Conservation (phyloP, 345 rosid genomes). For the Arabidopsis arenosa region DNA sequence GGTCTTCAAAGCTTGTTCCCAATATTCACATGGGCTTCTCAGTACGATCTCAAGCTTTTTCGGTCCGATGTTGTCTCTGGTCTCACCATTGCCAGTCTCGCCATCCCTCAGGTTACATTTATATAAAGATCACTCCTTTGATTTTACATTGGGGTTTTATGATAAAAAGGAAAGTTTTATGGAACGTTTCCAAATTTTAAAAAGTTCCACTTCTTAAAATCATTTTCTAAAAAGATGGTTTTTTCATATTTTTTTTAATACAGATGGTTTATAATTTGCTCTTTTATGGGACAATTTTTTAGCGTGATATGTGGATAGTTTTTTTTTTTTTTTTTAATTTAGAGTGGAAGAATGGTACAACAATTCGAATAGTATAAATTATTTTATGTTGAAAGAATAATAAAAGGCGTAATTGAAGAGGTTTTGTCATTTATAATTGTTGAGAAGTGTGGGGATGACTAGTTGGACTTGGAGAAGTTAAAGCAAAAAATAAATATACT, state of each 20-base stretch:
- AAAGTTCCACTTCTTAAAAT: background rate
- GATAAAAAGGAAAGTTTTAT: slow-evolving; percentile 1
- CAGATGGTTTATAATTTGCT: background rate
- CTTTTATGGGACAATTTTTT: background rate
- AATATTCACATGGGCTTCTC: slow-evolving; percentile 77
- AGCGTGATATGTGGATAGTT: too few relatives aligned
- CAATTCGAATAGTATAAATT: too few relatives aligned
- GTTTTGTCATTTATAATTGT: slow-evolving; percentile 23
- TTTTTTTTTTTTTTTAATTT: too few relatives aligned
- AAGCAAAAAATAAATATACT: slow-evolving; percentile 3
- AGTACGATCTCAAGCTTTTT: slow-evolving; percentile 63
- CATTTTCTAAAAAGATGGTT: background rate
- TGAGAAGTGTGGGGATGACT: slow-evolving; percentile 33
- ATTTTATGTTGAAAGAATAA: background rate
- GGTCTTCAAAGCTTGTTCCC: slow-evolving; percentile 81
- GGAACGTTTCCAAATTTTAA: background rate
- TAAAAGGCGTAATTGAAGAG: slow-evolving; percentile 26
- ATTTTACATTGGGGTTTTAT: background rate
- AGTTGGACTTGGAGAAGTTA: slow-evolving; percentile 27
- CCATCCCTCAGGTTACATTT: slow-evolving; percentile 87
- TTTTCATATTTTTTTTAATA: too few relatives aligned
- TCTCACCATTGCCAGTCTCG: slow-evolving; percentile 98
- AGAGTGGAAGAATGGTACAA: background rate
- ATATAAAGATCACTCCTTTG: background rate
- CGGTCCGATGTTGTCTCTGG: slow-evolving; percentile 94